These are phyloP conservation scores for Thelonectria rubi DNA, from an alignment of 2,329 filamentous ascomycete genomes.

Conservation along the genomic window DNA sequence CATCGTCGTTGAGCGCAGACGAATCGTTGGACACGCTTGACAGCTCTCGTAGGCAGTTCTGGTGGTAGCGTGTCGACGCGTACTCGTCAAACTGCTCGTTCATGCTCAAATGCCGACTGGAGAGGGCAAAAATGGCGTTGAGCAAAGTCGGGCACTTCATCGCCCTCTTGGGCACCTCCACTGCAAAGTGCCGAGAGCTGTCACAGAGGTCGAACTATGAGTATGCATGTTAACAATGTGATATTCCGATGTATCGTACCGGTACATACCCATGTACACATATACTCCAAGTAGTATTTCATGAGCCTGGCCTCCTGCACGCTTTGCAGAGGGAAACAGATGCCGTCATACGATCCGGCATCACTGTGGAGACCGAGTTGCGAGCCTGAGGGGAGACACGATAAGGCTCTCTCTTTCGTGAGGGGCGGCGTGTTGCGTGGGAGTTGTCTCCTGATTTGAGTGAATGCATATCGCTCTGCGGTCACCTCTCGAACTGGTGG, in stretches of 20 bases:
- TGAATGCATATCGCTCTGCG: neutral
- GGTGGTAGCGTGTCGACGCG: conserved; percentile 62
- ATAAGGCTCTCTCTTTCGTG: conserved; percentile 7
- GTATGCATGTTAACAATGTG: conserved; percentile 35
- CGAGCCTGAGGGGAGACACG: conserved; percentile 18
- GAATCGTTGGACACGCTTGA: conserved; percentile 57
- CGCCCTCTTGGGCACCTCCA: conserved; percentile 62
- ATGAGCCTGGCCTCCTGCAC: conserved; percentile 38
- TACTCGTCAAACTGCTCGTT: conserved; percentile 56
- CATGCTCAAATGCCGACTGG: conserved; percentile 61
- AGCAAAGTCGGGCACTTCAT: conserved; percentile 60
- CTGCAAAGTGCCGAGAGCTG: conserved; percentile 58
- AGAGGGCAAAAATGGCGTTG: conserved; percentile 66
- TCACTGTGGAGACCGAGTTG: conserved; percentile 22
- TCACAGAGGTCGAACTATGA: conserved; percentile 57
- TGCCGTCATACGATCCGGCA: conserved; percentile 10
- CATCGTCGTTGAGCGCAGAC: conserved; percentile 56
- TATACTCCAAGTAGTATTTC: conserved; percentile 43
- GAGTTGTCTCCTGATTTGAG: conserved; percentile 13
- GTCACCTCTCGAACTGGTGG: neutral
- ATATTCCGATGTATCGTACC: neutral
- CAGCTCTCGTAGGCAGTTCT: conserved; percentile 60
- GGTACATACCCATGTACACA: conserved; percentile 42
- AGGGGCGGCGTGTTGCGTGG: conserved; percentile 1
- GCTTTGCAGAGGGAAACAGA: conserved; percentile 33